These are phyloP conservation scores for Plasmodium adleri DNA, from an alignment of 169 alveolate genomes.

Conservation along the genomic window DNA sequence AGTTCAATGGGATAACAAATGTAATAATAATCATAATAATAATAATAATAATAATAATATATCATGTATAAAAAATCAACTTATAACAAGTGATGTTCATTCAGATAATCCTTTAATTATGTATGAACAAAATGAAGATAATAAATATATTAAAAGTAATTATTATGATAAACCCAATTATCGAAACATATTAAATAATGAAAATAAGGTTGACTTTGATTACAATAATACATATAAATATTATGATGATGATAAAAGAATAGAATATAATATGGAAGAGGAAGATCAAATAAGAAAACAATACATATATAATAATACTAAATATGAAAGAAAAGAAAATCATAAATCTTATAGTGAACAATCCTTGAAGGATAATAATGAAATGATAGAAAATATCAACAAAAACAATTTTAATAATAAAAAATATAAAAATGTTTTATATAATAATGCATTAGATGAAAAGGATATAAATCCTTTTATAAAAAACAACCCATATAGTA, in stretches of 20 bases:
- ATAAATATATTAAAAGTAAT: not conserved
- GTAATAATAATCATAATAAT: not conserved
- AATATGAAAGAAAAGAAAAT: no score
- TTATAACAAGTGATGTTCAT: not conserved
- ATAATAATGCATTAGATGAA: no score
- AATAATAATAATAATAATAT: not conserved
- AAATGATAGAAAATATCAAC: no score
- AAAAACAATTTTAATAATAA: no score
- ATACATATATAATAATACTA: not conserved
- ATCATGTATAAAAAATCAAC: not conserved
- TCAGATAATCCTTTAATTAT: not conserved
- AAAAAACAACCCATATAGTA: no score
- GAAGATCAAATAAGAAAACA: not conserved
- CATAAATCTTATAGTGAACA: no score
- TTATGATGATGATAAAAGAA: conserved; percentile 6
- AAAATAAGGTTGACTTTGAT: not conserved
- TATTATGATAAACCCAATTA: not conserved
- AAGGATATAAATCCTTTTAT: no score
- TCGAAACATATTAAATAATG: not conserved
- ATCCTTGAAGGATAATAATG: no score
- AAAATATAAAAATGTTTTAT: no score
- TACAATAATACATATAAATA: not conserved
- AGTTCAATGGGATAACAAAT: conserved; percentile 46
- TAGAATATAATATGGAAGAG: not conserved
- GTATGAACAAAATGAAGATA: not conserved